Evolutionary conservation across 2,329 filamentous ascomycete species (phyloP).

Genomic region (Fusarium sp.): DNA sequence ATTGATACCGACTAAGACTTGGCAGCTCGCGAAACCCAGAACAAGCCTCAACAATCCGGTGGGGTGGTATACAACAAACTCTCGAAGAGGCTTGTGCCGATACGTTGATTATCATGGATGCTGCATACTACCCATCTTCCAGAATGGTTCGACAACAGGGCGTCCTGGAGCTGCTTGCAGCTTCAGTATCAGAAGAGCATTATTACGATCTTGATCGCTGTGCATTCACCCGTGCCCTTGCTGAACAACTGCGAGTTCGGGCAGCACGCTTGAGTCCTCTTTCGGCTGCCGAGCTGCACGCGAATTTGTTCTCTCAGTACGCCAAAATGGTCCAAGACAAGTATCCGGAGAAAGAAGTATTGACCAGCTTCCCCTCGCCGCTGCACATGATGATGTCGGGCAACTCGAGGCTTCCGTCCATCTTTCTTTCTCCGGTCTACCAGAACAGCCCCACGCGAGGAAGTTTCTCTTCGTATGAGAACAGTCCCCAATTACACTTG

Average conservation of each 20-base stretch:
- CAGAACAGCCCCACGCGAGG: slow-evolving; percentile 51
- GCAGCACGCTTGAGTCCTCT: slow-evolving; percentile 56
- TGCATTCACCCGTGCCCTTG: slow-evolving; percentile 61
- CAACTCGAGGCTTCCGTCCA: slow-evolving; percentile 63
- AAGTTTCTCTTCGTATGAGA: slow-evolving; percentile 53
- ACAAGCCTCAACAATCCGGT: slow-evolving; percentile 59
- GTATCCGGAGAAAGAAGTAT: slow-evolving; percentile 56
- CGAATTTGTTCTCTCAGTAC: slow-evolving; percentile 62
- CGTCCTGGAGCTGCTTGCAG: slow-evolving; percentile 65
- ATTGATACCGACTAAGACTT: slow-evolving; percentile 27
- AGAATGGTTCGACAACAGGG: slow-evolving; percentile 62
- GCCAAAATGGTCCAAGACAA: slow-evolving; percentile 62
- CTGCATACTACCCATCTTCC: slow-evolving; percentile 65
- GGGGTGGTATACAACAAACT: slow-evolving; percentile 65
- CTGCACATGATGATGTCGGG: slow-evolving; percentile 66
- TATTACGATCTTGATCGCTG: slow-evolving; percentile 57
- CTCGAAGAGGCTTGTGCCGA: slow-evolving; percentile 66
- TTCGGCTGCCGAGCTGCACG: slow-evolving; percentile 64
- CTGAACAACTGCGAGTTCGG: slow-evolving; percentile 60
- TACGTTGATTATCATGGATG: slow-evolving; percentile 67
- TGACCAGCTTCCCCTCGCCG: slow-evolving; percentile 62
- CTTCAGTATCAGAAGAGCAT: slow-evolving; percentile 63
- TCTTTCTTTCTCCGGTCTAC: slow-evolving; percentile 62
- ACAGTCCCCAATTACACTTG: slow-evolving; percentile 60
- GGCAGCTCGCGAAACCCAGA: slow-evolving; percentile 58